These are phyloP conservation scores for Begonia peltatifolia DNA, from an alignment of 306 rosid genomes.

Conservation along the genomic window DNA sequence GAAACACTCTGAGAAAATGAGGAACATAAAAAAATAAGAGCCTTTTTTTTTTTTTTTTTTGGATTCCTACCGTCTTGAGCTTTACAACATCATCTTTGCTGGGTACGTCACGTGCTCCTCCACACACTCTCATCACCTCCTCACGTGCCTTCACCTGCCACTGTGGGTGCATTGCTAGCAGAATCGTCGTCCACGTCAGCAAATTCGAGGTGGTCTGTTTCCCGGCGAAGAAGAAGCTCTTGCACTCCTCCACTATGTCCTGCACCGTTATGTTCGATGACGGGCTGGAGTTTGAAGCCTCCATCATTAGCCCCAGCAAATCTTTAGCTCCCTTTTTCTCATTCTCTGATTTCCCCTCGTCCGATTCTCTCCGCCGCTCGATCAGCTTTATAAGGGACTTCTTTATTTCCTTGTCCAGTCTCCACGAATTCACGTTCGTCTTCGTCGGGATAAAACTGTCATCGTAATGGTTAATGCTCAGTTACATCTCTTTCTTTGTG, in stretches of 20 bases:
- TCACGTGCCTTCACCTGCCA: conserved; percentile 97
- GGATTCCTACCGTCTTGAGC: conserved; percentile 67
- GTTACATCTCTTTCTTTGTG: no score
- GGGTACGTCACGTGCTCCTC: conserved; percentile 68
- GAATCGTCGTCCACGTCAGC: conserved; percentile 96
- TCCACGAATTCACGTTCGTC: conserved; percentile 68
- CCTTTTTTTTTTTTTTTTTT: no score
- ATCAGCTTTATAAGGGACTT: conserved; percentile 49
- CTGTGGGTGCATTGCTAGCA: conserved; percentile 89
- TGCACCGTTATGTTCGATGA: conserved; percentile 36
- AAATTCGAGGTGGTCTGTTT: conserved; percentile 95
- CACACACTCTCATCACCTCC: conserved; percentile 65
- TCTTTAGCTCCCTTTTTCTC: conserved; percentile 43
- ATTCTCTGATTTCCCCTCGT: background rate
- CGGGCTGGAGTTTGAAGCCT: conserved; percentile 24
- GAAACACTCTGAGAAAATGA: background rate
- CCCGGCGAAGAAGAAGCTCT: conserved; percentile 97
- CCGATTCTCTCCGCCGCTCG: conserved; percentile 21
- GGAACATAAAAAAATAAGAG: background rate
- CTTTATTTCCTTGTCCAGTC: conserved; percentile 52
- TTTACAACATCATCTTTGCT: conserved; percentile 55
- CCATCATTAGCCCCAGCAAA: conserved; percentile 70
- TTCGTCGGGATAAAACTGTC: conserved; percentile 66
- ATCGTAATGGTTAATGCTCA: no score
- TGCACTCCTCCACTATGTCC: conserved; percentile 95